Evolutionary conservation across 345 rosid genomes (phyloP).

Genomic region (Crucihimalaya himalaica): DNA sequence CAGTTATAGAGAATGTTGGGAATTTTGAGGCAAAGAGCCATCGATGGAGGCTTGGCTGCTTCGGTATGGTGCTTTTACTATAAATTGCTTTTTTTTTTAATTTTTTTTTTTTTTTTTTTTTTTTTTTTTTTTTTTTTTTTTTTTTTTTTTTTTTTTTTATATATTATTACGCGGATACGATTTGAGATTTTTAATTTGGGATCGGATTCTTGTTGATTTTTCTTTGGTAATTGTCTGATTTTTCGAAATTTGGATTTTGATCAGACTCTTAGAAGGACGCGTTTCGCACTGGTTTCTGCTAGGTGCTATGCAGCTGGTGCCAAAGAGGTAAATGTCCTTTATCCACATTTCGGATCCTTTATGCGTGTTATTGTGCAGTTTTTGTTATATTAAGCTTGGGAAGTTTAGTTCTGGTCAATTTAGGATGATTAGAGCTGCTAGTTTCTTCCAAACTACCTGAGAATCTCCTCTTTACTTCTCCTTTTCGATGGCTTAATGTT

Average conservation of each 20-base stretch:
- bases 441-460: neutral
- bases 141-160: neutral
- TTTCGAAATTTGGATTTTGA: constrained; percentile 12
- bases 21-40: constrained; percentile 54
- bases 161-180: neutral
- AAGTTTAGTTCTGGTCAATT: neutral
- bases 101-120: no score
- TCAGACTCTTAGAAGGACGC: constrained; percentile 51
- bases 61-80: constrained; percentile 25
- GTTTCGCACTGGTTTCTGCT: constrained; percentile 48
- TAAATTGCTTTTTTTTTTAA: no score
- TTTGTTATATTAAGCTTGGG: neutral
- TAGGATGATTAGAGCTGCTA: neutral
- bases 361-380: neutral
- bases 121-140: no score
- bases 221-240: constrained; percentile 1
- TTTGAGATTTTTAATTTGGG: neutral
- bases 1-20: constrained; percentile 58
- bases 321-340: constrained; percentile 54
- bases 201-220: constrained; percentile 1
- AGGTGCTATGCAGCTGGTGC: constrained; percentile 68
- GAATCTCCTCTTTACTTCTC: neutral
- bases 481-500: constrained; percentile 12
- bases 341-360: neutral
- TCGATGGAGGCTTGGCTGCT: constrained; percentile 45